A percentile compares a stretch with the other conserved stretches of the same genome.
phyloP scores from a whole-genome alignment of 768 basidiomycete species.

The Mrakia blollopis region DNA sequence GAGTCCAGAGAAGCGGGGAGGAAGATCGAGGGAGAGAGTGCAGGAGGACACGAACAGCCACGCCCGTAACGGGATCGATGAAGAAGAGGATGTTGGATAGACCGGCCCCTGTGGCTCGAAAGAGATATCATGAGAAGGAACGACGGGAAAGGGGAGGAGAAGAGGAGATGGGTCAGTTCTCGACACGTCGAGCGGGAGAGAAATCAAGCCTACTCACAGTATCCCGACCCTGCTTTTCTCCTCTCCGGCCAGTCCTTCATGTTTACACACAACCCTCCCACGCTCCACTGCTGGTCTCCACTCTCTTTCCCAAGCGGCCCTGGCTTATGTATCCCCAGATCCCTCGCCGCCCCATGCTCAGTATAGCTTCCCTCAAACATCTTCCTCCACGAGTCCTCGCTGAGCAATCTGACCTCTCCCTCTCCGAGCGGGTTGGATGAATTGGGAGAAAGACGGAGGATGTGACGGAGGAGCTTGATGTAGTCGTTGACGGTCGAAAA shows the following conservation, averaged over 20 bases:
- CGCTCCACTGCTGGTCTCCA: not conserved
- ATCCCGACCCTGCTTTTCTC: not conserved
- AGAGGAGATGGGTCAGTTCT: too few relatives aligned
- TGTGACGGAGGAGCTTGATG: not conserved
- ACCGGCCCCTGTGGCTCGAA: slow-evolving; percentile 1
- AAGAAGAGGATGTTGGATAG: slow-evolving; percentile 11
- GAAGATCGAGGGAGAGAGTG: too few relatives aligned
- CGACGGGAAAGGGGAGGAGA: too few relatives aligned
- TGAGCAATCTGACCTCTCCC: not conserved
- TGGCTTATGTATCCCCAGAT: not conserved
- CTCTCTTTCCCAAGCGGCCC: not conserved
- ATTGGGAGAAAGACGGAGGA: not conserved
- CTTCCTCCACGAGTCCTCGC: not conserved
- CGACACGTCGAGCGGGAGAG: too few relatives aligned
- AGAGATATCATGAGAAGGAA: not conserved
- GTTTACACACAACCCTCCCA: not conserved
- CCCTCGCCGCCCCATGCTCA: not conserved
- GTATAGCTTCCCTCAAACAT: not conserved
- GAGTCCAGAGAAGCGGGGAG: too few relatives aligned
- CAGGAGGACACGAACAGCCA: not conserved
- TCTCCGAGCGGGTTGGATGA: not conserved
- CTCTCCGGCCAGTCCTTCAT: not conserved
- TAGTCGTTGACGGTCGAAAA: not conserved
- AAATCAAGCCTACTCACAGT: too few relatives aligned
- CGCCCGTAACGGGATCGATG: not conserved